A percentile compares a stretch with the other conserved stretches of the same genome.
Conservation (phyloP, 352 stramenopile genomes). For the Phytophthora brassicae region DNA sequence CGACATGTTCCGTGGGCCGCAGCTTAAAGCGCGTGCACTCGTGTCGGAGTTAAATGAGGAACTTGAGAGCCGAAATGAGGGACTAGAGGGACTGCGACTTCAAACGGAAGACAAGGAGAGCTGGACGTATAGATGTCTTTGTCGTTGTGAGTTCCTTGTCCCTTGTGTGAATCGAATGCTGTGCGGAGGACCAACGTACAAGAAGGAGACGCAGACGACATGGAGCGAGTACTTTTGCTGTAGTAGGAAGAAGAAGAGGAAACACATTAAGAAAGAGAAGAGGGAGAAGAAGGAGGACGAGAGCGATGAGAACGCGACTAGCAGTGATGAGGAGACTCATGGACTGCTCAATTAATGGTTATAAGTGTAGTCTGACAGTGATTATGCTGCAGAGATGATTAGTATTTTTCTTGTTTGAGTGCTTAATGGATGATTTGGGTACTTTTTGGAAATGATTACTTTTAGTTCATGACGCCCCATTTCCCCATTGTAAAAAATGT, state of each 20-base stretch:
- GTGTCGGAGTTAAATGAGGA: constrained; percentile 66
- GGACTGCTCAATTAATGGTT: constrained; percentile 53
- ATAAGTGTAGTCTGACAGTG: constrained; percentile 3
- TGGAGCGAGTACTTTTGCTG: constrained; percentile 22
- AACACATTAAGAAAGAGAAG: background rate
- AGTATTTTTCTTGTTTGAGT: constrained; percentile 1
- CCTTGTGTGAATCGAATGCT: constrained; percentile 67
- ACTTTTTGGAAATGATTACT: background rate
- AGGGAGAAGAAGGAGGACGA: constrained; percentile 1
- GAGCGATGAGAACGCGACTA: constrained; percentile 7
- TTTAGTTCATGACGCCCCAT: constrained; percentile 11
- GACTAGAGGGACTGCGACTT: constrained; percentile 1
- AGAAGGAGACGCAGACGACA: constrained; percentile 33
- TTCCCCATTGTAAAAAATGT: constrained; percentile 24
- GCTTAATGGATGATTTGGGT: background rate
- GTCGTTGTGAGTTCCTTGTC: constrained; percentile 75
- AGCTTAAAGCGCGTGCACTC: constrained; percentile 64
- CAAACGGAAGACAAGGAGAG: constrained; percentile 55
- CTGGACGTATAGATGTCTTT: constrained; percentile 68
- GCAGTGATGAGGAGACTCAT: constrained; percentile 38
- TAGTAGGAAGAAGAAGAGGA: constrained; percentile 20
- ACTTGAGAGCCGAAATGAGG: constrained; percentile 41
- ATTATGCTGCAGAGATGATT: constrained; percentile 16
- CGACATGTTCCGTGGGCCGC: constrained; percentile 67
- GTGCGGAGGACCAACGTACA: constrained; percentile 70